Percentiles rank a stretch among this genome's conserved stretches.
phyloP scores from a whole-genome alignment of 768 basidiomycete genomes.

The Boletus tylopilopsis region DNA sequence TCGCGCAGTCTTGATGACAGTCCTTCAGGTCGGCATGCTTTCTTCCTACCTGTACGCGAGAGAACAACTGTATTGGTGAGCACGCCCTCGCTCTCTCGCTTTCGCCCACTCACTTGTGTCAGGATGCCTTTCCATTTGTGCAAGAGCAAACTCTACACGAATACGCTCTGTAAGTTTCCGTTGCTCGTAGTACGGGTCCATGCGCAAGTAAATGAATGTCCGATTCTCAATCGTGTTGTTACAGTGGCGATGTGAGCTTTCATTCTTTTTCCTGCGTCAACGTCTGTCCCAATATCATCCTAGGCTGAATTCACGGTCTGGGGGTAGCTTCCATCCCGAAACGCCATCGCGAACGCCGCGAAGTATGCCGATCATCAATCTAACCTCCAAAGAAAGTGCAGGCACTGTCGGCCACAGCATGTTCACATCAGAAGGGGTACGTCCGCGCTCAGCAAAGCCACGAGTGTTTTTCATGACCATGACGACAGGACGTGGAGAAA shows the following conservation, averaged over 20 bases:
- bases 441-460: not conserved
- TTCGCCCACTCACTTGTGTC: not conserved
- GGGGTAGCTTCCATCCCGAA: slow-evolving; percentile 1
- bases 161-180: slow-evolving; percentile 15
- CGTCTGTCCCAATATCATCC: not conserved
- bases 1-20: slow-evolving; percentile 17
- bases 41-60: slow-evolving; percentile 10
- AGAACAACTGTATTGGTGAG: slow-evolving; percentile 18
- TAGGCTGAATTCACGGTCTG: slow-evolving; percentile 14
- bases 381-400: not conserved
- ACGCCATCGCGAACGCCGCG: not conserved
- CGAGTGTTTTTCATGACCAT: not conserved
- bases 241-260: slow-evolving; percentile 16
- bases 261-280: not conserved
- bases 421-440: slow-evolving; percentile 2
- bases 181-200: too few relatives aligned
- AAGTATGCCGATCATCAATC: slow-evolving; percentile 8
- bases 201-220: too few relatives aligned
- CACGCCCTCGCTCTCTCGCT: not conserved
- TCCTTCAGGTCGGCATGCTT: slow-evolving; percentile 18
- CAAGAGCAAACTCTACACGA: slow-evolving; percentile 24
- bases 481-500: slow-evolving; percentile 5
- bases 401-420: not conserved
- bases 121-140: slow-evolving; percentile 23
- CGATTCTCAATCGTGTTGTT: not conserved